Percentiles rank a stretch among this genome's conserved stretches.
phyloP scores from a whole-genome alignment of 768 basidiomycete species.

The Lactarius vividus region DNA sequence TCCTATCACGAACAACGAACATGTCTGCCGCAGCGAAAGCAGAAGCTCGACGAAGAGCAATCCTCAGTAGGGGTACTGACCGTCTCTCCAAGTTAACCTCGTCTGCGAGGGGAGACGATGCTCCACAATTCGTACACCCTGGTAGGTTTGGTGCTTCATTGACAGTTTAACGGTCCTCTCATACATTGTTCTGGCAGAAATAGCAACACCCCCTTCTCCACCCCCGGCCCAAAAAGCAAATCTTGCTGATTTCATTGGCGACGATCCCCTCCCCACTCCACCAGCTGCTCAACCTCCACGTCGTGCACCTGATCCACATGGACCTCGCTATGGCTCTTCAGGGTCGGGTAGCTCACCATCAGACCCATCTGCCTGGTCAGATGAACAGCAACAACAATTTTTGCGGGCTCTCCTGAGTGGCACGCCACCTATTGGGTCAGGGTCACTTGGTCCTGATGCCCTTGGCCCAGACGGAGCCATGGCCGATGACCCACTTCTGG shows the following conservation, averaged over 20 bases:
- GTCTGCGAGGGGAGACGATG: conserved; percentile 69
- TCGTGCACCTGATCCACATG: conserved; percentile 31
- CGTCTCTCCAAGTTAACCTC: conserved; percentile 78
- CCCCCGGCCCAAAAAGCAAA: conserved; percentile 33
- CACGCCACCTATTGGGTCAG: conserved; percentile 8
- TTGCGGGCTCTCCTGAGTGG: conserved; percentile 59
- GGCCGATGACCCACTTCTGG: conserved; percentile 35
- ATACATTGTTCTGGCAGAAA: conserved; percentile 33
- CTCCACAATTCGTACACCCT: conserved; percentile 50
- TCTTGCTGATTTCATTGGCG: conserved; percentile 38
- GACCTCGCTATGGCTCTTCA: conserved; percentile 28
- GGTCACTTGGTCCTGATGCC: conserved; percentile 9
- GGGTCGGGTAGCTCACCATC: conserved; percentile 33
- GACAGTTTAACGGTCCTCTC: not conserved
- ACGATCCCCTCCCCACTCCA: conserved; percentile 36
- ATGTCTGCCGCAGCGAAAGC: conserved; percentile 60
- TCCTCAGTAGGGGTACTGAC: conserved; percentile 67
- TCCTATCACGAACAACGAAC: not conserved
- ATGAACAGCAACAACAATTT: conserved; percentile 67
- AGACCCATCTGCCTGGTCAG: conserved; percentile 61
- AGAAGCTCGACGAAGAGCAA: conserved; percentile 76
- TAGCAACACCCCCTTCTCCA: conserved; percentile 38
- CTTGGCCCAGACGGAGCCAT: not conserved
- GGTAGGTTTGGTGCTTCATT: conserved; percentile 38
- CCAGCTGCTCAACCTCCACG: conserved; percentile 30